phyloP scores from a whole-genome alignment of 2,329 filamentous ascomycete genomes.

The Cladosporium sp. region DNA sequence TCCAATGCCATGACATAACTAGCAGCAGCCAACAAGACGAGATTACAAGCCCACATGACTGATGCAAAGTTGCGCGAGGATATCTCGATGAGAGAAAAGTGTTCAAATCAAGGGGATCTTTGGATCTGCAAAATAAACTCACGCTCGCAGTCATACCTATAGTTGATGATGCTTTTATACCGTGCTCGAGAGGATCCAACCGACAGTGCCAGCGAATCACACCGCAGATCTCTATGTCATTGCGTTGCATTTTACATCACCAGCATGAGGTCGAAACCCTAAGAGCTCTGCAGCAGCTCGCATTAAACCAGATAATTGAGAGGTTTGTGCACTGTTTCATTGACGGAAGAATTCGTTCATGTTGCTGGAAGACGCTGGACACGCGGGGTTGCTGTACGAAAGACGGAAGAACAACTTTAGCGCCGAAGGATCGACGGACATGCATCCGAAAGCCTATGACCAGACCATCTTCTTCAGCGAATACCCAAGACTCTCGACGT shows the following conservation, averaged over 20 bases:
- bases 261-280: not conserved
- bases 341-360: slow-evolving; percentile 2
- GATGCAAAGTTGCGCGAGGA: not conserved
- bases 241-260: not conserved
- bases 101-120: not conserved
- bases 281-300: not conserved
- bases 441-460: slow-evolving; percentile 48
- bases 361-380: not conserved
- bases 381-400: slow-evolving; percentile 8
- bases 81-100: not conserved
- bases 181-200: not conserved
- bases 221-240: not conserved
- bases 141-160: not conserved
- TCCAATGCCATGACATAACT: not conserved
- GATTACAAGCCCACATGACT: not conserved
- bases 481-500: slow-evolving; percentile 84
- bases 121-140: not conserved
- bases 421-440: not conserved
- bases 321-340: not conserved
- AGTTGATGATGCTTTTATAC: not conserved
- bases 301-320: not conserved
- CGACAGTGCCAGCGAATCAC: not conserved
- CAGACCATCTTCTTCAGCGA: slow-evolving; percentile 93
- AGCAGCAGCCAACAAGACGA: not conserved
- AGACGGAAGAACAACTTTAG: not conserved